Conservation (phyloP, 768 basidiomycete species). For the Agrocybe pediades region DNA sequence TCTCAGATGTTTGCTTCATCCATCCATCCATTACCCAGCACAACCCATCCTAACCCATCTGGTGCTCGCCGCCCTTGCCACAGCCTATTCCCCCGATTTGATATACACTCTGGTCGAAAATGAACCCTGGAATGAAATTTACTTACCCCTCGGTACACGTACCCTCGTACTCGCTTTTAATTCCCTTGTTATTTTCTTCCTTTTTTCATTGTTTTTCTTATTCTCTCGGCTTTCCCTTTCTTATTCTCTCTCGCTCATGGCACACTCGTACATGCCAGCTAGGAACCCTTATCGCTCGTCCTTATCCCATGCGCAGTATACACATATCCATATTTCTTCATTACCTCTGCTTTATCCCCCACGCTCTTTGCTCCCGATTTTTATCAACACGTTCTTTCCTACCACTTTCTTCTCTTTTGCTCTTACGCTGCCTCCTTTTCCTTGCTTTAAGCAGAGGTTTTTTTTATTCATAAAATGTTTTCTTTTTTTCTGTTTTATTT, state of each 20-base stretch:
- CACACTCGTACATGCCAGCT: not conserved
- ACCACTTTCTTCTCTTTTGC: not conserved
- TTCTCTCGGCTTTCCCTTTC: not conserved
- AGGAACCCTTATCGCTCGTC: not conserved
- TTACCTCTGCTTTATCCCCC: not conserved
- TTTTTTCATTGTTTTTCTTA: not conserved
- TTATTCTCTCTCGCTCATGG: not conserved
- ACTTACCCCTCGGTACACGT: not conserved
- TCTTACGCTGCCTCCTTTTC: not conserved
- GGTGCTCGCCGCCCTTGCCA: not conserved
- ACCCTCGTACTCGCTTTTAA: not conserved
- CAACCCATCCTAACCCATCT: too few relatives aligned
- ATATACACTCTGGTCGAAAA: not conserved
- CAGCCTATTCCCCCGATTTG: not conserved
- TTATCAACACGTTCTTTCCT: not conserved
- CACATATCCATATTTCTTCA: too few relatives aligned
- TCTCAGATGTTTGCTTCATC: not conserved
- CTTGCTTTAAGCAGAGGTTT: not conserved
- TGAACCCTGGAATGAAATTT: not conserved
- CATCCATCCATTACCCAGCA: too few relatives aligned
- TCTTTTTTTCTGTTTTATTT: not conserved
- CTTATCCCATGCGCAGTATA: too few relatives aligned
- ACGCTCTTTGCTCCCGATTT: not conserved
- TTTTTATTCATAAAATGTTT: not conserved
- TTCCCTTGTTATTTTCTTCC: not conserved